Percentiles rank a stretch among this genome's conserved stretches.
These are phyloP conservation scores for Canavalia gladiata DNA, from an alignment of 306 rosid genomes.

Conservation along the genomic window DNA sequence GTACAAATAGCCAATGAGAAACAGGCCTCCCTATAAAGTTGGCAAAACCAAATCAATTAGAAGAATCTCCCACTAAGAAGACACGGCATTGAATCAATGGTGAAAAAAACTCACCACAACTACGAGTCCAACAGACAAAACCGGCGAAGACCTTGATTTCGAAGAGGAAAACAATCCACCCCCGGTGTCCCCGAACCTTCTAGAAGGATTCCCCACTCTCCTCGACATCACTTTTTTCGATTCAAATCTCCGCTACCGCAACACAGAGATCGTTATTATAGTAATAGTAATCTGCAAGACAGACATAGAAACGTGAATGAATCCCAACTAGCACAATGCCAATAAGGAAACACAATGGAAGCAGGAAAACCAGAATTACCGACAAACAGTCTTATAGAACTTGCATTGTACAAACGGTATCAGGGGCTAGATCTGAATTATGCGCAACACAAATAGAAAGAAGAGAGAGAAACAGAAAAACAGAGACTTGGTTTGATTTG, in stretches of 20 bases:
- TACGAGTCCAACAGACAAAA: slow-evolving; percentile 58
- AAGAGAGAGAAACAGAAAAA: slow-evolving; percentile 14
- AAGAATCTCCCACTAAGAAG: slow-evolving; percentile 4
- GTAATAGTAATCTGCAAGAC: slow-evolving; percentile 39
- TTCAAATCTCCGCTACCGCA: neutral
- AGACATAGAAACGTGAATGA: neutral
- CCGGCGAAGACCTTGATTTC: slow-evolving; percentile 63
- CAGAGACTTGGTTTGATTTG: neutral
- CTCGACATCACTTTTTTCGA: slow-evolving; percentile 59
- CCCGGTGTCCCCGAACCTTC: slow-evolving; percentile 66
- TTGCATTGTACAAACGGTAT: slow-evolving; percentile 39
- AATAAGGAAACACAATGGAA: neutral
- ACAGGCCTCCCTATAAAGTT: slow-evolving; percentile 47
- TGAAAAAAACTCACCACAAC: slow-evolving; percentile 49
- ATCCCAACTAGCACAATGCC: neutral
- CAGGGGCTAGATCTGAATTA: slow-evolving; percentile 49
- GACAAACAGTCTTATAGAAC: slow-evolving; percentile 29
- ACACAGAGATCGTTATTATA: neutral
- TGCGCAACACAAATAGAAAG: slow-evolving; percentile 6
- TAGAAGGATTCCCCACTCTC: slow-evolving; percentile 63
- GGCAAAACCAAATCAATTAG: slow-evolving; percentile 26
- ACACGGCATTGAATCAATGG: neutral
- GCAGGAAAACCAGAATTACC: slow-evolving; percentile 41
- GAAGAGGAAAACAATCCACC: slow-evolving; percentile 55
- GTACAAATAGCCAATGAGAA: slow-evolving; percentile 48